Base-by-base conservation (phyloP, 2,329 filamentous ascomycete species). In the Colletotrichum cuscutae region DNA sequence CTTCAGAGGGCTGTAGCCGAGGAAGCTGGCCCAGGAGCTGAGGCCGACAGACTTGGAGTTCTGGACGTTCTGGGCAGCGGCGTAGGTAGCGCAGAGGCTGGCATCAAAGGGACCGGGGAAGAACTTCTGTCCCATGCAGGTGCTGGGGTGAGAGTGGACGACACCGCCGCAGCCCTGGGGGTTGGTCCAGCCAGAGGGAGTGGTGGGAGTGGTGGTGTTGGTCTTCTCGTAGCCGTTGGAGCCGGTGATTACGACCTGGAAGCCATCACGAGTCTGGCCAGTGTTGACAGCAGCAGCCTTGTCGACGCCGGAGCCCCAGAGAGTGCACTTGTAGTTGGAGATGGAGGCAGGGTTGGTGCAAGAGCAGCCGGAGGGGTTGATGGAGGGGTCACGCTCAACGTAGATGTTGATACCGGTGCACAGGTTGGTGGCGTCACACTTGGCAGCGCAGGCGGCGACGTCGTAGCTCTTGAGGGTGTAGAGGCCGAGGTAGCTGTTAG, bases 151-250 rank as follows among this genome's bases (percentile, higher is more conserved):
- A 61, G 26, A 61, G 60, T 73, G 71, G 37, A 65, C 37, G 1
- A 6, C 6, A 12, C 60, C 12, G 35, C 67, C 35, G 66, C 71
- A 73, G 66, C 19, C 52, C 61, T 71, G 46, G 46, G 71, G 71
- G 46, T 73, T 73, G 12, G 46, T 73, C 71, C 71, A 73, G 66
- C 71, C 71, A 37, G 71, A 35, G 26, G 71, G 71, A 22, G 15
- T 71, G 11, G 28, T 0, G 19, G 71, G 71, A 8, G 54, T 65
- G 9, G 71, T 73, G 61, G 49, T 71, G 66, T 71, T 73, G 11
- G 71, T 73, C 66, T 73, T 73, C 67, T 73, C 54, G 46, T 75
- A 75, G 1, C 74, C 74, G 74, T 75, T 75, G 58, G 74, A 75
- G 35, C 53, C 74, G 49, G 70, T 56, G 9, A 75, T 73, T 15